phyloP scores from a whole-genome alignment of 306 rosid species.

The Vicia sativa region DNA sequence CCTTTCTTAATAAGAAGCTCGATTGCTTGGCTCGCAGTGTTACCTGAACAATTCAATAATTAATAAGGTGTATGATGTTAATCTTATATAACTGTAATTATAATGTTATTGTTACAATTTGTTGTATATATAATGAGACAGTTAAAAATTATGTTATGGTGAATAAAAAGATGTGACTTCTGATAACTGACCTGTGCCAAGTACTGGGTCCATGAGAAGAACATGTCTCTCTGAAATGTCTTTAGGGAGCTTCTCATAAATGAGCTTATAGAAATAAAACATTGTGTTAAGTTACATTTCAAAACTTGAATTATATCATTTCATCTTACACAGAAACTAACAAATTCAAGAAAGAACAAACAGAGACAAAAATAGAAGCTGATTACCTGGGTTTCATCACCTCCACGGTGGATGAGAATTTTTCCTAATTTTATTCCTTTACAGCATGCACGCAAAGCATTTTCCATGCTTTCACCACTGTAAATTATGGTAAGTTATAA shows the following conservation, averaged over 20 bases:
- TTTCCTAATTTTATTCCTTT: constrained; percentile 96
- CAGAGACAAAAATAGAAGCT: background rate
- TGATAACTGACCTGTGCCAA: constrained; percentile 71
- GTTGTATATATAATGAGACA: background rate
- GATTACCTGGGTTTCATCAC: constrained; percentile 61
- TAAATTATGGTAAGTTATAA: constrained; percentile 18
- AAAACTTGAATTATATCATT: constrained; percentile 5
- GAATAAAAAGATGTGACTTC: background rate
- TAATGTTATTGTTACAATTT: background rate
- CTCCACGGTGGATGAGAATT: constrained; percentile 85
- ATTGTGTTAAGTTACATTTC: constrained; percentile 23
- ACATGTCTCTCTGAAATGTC: constrained; percentile 96
- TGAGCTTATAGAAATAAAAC: constrained; percentile 55
- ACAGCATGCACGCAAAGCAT: constrained; percentile 91
- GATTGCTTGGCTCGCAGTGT: constrained; percentile 88
- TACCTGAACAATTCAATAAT: constrained; percentile 51
- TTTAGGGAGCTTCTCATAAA: constrained; percentile 89
- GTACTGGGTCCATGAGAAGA: constrained; percentile 93
- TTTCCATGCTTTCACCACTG: constrained; percentile 99
- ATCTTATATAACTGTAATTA: background rate
- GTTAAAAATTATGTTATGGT: background rate
- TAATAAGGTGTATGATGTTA: constrained; percentile 14
- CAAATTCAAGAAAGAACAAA: constrained; percentile 39
- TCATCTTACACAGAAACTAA: constrained; percentile 10
- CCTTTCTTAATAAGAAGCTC: constrained; percentile 83